phyloP scores from a whole-genome alignment of 768 basidiomycete genomes.

The Dioszegia aurantiaca region DNA sequence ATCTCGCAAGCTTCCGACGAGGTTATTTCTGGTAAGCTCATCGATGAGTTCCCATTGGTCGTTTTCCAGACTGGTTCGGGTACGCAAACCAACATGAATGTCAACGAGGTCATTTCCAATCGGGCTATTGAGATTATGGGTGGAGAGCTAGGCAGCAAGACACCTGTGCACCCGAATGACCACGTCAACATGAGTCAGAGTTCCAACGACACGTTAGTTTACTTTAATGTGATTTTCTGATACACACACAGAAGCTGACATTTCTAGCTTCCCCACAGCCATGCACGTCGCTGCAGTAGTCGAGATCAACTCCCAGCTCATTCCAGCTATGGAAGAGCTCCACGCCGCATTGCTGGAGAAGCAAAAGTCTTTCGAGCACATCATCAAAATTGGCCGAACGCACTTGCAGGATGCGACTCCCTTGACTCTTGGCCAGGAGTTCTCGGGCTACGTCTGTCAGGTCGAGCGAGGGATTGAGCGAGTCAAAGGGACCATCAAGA shows the following conservation, averaged over 20 bases:
- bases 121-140: conserved; percentile 96
- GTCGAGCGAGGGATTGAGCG: conserved; percentile 84
- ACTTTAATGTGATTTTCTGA: neutral
- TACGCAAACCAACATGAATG: conserved; percentile 99
- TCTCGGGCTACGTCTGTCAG: conserved; percentile 96
- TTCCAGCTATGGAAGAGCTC: conserved; percentile 82
- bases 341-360: conserved; percentile 81
- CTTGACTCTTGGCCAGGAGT: conserved; percentile 95
- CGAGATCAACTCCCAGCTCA: conserved; percentile 71
- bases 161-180: conserved; percentile 97
- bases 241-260: neutral
- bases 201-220: conserved; percentile 89
- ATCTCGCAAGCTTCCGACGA: conserved; percentile 94
- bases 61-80: conserved; percentile 99
- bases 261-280: conserved; percentile 84
- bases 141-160: conserved; percentile 91
- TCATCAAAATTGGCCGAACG: conserved; percentile 98
- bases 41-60: conserved; percentile 94
- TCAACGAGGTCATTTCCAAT: conserved; percentile 98
- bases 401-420: conserved; percentile 97
- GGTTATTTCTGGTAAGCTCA: conserved; percentile 90
- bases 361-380: conserved; percentile 75
- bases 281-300: conserved; percentile 97
- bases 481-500: conserved; percentile 73
- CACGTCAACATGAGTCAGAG: conserved; percentile 99